Evolutionary conservation across 148 eudicot genomes (phyloP).

Genomic region (Fagopyrum homotropicum): DNA sequence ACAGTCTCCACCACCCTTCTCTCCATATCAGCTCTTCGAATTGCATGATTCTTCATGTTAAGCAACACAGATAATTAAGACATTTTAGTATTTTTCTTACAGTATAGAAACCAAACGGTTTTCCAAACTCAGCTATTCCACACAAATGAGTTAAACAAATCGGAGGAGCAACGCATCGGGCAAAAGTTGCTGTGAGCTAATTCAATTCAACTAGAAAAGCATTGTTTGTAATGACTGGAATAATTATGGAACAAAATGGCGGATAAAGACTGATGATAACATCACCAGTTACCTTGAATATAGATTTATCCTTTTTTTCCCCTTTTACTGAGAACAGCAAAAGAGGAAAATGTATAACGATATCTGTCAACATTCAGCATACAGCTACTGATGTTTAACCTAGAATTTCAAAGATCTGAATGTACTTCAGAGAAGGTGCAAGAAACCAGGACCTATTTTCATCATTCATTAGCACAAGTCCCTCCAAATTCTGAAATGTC

Average conservation of each 20-base stretch:
- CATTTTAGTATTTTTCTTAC: neutral
- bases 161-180: neutral
- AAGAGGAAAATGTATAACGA: neutral
- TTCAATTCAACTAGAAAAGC: neutral
- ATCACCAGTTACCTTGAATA: neutral
- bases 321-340: neutral
- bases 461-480: neutral
- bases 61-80: slow-evolving; percentile 2
- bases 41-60: slow-evolving; percentile 78
- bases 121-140: neutral
- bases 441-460: neutral
- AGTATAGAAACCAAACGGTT: neutral
- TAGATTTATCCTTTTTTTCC: neutral
- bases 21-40: slow-evolving; percentile 87
- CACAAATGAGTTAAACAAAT: neutral
- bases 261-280: neutral
- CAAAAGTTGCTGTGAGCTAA: neutral
- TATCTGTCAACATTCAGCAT: neutral
- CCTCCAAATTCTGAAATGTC: neutral
- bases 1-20: slow-evolving; percentile 70
- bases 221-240: neutral
- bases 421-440: neutral
- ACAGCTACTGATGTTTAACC: neutral
- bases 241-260: neutral
- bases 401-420: neutral